These are phyloP conservation scores for Rhizophagus clarus DNA, from an alignment of 192 early-diverging fungal species.

Conservation along the genomic window DNA sequence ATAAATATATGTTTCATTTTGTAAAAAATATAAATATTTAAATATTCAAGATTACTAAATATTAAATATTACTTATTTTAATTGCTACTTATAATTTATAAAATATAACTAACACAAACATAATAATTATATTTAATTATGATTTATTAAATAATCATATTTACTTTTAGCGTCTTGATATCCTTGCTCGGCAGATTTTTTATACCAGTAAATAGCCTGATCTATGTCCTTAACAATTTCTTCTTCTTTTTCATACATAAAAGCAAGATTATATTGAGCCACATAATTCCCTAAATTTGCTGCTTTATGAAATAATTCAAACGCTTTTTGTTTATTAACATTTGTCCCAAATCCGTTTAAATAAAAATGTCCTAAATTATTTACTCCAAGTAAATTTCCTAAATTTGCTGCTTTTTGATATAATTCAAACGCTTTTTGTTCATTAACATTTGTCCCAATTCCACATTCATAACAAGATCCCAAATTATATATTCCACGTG, in stretches of 20 bases:
- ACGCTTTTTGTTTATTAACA: constrained; percentile 51
- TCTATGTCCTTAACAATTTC: constrained; percentile 25
- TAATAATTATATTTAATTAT: no score
- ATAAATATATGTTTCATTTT: no score
- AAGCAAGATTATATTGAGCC: constrained; percentile 58
- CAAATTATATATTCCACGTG: constrained; percentile 56
- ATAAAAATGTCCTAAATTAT: constrained; percentile 78
- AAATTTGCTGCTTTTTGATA: constrained; percentile 53
- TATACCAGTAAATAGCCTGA: constrained; percentile 37
- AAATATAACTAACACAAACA: no score
- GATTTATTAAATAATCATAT: no score
- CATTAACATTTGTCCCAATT: constrained; percentile 54
- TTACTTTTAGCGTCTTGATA: no score
- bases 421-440: constrained; percentile 58
- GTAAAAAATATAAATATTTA: no score
- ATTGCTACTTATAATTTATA: no score
- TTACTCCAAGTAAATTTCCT: constrained; percentile 60
- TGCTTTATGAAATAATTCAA: constrained; percentile 61
- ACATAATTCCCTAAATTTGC: constrained; percentile 59
- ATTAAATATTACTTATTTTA: no score
- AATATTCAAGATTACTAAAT: no score
- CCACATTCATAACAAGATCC: constrained; percentile 63
- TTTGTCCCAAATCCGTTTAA: constrained; percentile 63
- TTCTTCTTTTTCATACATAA: constrained; percentile 62
- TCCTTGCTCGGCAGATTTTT: background rate